Percentiles rank a stretch among this genome's conserved stretches.
Conservation (phyloP, 2,329 filamentous ascomycete genomes). For the Sclerotinia nivalis region DNA sequence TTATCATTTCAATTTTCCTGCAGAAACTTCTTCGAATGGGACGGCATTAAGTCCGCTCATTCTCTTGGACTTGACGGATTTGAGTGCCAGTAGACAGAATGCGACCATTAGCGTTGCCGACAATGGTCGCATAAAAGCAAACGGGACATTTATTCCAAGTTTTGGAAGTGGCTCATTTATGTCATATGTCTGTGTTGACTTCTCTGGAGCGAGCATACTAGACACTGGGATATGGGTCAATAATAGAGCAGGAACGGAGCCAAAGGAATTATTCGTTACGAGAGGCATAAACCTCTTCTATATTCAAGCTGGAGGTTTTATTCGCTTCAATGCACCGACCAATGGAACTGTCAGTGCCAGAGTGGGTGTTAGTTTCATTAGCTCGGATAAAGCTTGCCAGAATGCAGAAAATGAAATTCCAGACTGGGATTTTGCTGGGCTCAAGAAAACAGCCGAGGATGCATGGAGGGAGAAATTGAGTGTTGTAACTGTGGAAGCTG, state of each 20-base stretch:
- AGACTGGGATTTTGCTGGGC: conserved; percentile 61
- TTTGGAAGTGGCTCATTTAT: conserved; percentile 63
- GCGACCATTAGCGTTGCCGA: conserved; percentile 56
- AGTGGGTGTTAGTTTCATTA: conserved; percentile 70
- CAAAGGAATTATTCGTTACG: conserved; percentile 51
- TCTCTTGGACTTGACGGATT: conserved; percentile 64
- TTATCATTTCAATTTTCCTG: conserved; percentile 63
- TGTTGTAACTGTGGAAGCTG: conserved; percentile 54
- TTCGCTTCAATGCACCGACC: conserved; percentile 54
- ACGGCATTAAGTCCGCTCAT: conserved; percentile 53
- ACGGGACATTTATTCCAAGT: conserved; percentile 61
- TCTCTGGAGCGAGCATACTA: conserved; percentile 56
- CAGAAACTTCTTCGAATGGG: conserved; percentile 41
- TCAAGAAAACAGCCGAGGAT: conserved; percentile 53
- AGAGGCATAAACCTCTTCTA: conserved; percentile 54
- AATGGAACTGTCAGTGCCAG: conserved; percentile 58
- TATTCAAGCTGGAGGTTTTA: conserved; percentile 61
- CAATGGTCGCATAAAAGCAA: conserved; percentile 62
- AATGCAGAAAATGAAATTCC: conserved; percentile 70
- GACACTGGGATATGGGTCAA: conserved; percentile 63
- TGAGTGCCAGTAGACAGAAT: conserved; percentile 60
- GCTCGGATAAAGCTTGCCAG: conserved; percentile 61
- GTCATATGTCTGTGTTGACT: conserved; percentile 67
- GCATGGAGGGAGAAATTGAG: conserved; percentile 63
- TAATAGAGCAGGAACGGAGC: conserved; percentile 51